Conservation (phyloP, 345 rosid genomes). For the Acer campestre region DNA sequence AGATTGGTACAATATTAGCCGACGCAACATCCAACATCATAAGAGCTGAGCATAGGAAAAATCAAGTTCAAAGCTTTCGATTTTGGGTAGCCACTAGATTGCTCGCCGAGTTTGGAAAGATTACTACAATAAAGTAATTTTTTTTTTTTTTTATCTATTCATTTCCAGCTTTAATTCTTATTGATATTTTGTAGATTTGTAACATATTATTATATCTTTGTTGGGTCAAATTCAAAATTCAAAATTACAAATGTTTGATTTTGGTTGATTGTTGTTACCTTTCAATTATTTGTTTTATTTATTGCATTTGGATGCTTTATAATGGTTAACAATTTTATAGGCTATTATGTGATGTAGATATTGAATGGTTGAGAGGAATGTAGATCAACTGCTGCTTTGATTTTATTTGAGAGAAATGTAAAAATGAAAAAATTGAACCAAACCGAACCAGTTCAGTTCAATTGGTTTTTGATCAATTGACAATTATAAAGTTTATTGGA, state of each 20-base stretch:
- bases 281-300: not conserved
- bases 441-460: no score
- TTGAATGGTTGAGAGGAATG: not conserved
- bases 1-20: constrained; percentile 78
- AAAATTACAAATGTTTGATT: not conserved
- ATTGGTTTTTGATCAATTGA: no score
- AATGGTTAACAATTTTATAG: not conserved
- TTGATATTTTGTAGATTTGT: constrained; percentile 1
- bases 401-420: not conserved
- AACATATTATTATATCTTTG: not conserved
- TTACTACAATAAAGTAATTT: constrained; percentile 62
- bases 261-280: not conserved
- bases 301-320: not conserved
- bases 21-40: constrained; percentile 74
- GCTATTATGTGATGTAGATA: not conserved
- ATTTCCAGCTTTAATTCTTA: not conserved
- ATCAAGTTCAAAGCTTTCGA: no score
- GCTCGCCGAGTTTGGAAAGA: constrained; percentile 85
- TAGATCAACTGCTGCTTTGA: not conserved
- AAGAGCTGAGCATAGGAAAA: no score
- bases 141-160: not conserved
- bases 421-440: no score
- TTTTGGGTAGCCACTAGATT: constrained; percentile 79
- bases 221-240: not conserved
- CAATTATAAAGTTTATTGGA: no score